Conservation (phyloP, 768 basidiomycete species). For the Boletus pseudo-olivaceus region DNA sequence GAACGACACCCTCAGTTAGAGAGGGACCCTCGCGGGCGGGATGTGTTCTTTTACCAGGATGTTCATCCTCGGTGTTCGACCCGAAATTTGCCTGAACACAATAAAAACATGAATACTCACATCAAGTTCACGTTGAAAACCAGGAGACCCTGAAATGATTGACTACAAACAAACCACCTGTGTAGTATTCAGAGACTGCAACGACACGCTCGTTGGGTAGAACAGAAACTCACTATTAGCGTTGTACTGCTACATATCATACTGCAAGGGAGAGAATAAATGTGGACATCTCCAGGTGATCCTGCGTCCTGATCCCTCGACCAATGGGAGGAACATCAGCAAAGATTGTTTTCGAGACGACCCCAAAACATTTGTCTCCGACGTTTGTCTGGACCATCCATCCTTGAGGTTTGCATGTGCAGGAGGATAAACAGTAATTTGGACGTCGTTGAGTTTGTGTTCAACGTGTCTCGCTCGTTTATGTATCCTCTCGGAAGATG, state of each 20-base stretch:
- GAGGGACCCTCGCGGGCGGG: conserved; percentile 48
- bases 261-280: background rate
- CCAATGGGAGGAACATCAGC: conserved; percentile 87
- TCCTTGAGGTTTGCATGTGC: conserved; percentile 44
- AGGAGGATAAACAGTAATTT: conserved; percentile 77
- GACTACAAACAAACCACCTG: background rate
- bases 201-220: background rate
- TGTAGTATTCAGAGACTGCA: background rate
- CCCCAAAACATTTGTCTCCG: conserved; percentile 51
- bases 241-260: conserved; percentile 5
- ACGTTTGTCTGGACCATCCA: conserved; percentile 89
- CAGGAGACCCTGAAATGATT: background rate
- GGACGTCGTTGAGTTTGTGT: conserved; percentile 54
- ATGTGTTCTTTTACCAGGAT: conserved; percentile 88
- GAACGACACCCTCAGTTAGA: conserved; percentile 26
- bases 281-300: conserved; percentile 84
- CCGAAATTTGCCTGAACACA: conserved; percentile 10
- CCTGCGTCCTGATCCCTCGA: conserved; percentile 88
- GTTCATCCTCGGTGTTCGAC: conserved; percentile 61
- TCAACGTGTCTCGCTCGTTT: conserved; percentile 15
- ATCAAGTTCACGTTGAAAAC: background rate
- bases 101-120: conserved; percentile 28
- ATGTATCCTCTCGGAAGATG: conserved; percentile 30
- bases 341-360: conserved; percentile 87
- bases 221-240: conserved; percentile 9